Percentiles rank a stretch among this genome's conserved stretches.
These are phyloP conservation scores for Epicoccum sorghinum DNA, from an alignment of 2,329 filamentous ascomycete species.

Conservation along the genomic window DNA sequence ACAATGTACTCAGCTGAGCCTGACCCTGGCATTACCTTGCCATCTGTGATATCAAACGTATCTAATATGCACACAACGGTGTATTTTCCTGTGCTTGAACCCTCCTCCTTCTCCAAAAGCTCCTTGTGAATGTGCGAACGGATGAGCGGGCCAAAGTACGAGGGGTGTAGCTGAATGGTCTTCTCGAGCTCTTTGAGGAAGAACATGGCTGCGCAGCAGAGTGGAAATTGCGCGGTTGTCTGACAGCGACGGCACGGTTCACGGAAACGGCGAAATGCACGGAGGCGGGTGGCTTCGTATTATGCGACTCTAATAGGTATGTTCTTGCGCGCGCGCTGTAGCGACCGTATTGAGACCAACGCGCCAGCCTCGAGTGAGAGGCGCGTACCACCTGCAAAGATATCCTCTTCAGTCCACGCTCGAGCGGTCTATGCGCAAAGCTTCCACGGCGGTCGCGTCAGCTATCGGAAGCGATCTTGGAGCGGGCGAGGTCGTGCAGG, in stretches of 20 bases:
- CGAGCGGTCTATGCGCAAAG: constrained; percentile 38
- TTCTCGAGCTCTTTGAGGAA: constrained; percentile 98
- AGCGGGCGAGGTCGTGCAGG: constrained; percentile 18
- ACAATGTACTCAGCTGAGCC: constrained; percentile 95
- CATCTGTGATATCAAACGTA: constrained; percentile 91
- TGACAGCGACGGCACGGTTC: constrained; percentile 21
- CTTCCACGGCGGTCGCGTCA: constrained; percentile 23
- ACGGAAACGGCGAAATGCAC: constrained; percentile 14
- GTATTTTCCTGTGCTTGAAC: constrained; percentile 92
- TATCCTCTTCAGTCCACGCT: constrained; percentile 23
- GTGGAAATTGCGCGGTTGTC: constrained; percentile 10
- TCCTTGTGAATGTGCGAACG: constrained; percentile 88
- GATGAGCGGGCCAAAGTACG: constrained; percentile 94
- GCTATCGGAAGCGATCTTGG: constrained; percentile 18
- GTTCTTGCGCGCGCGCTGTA: constrained; percentile 27
- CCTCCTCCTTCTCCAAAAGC: constrained; percentile 91
- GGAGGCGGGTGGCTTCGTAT: constrained; percentile 21
- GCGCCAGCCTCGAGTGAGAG: constrained; percentile 33
- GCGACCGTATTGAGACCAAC: constrained; percentile 26
- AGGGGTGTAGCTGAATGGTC: constrained; percentile 92
- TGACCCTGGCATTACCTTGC: constrained; percentile 87
- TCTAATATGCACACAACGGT: constrained; percentile 99
- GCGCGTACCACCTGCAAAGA: constrained; percentile 40
- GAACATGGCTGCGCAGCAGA: constrained; percentile 71
- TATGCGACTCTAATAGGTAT: constrained; percentile 34